Percentiles rank a stretch among this genome's conserved stretches.
phyloP scores from a whole-genome alignment of 495 filamentous ascomycete genomes.

The Friedmanniomyces simplex region DNA sequence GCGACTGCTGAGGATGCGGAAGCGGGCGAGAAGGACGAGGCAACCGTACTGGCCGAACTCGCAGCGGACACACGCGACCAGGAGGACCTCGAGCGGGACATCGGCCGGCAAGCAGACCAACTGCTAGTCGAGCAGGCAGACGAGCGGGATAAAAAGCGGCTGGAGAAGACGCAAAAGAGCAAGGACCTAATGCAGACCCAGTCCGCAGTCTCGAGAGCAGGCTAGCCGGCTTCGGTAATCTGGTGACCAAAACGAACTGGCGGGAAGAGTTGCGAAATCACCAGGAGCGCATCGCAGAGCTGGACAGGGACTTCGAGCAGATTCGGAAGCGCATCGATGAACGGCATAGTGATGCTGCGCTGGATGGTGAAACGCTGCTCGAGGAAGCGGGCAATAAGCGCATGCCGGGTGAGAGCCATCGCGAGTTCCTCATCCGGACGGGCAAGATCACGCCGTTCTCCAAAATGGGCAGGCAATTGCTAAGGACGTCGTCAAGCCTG shows the following conservation, averaged over 20 bases:
- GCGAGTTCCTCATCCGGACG: slow-evolving; percentile 86
- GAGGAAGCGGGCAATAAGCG: slow-evolving; percentile 41
- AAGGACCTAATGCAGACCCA: slow-evolving; percentile 47
- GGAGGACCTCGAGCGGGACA: slow-evolving; percentile 51
- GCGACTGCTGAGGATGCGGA: neutral
- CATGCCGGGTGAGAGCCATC: slow-evolving; percentile 66
- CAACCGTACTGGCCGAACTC: slow-evolving; percentile 9
- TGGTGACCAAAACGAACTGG: slow-evolving; percentile 39
- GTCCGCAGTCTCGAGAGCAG: slow-evolving; percentile 42
- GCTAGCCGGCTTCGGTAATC: slow-evolving; percentile 38
- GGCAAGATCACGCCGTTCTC: slow-evolving; percentile 97
- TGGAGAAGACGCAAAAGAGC: slow-evolving; percentile 60
- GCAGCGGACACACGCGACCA: slow-evolving; percentile 64
- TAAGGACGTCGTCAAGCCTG: slow-evolving; percentile 33
- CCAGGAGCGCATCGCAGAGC: slow-evolving; percentile 47
- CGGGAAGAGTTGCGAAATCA: slow-evolving; percentile 54
- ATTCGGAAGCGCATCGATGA: slow-evolving; percentile 70
- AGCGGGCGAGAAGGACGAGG: slow-evolving; percentile 6
- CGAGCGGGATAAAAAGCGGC: slow-evolving; percentile 73
- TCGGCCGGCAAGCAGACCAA: slow-evolving; percentile 56
- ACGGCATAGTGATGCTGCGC: slow-evolving; percentile 44
- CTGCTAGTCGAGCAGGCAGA: slow-evolving; percentile 73
- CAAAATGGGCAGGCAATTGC: slow-evolving; percentile 38
- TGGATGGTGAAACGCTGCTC: slow-evolving; percentile 26
- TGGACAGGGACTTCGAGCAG: slow-evolving; percentile 61